Conservation (phyloP, 306 rosid genomes). For the Boehmeria nivea region DNA sequence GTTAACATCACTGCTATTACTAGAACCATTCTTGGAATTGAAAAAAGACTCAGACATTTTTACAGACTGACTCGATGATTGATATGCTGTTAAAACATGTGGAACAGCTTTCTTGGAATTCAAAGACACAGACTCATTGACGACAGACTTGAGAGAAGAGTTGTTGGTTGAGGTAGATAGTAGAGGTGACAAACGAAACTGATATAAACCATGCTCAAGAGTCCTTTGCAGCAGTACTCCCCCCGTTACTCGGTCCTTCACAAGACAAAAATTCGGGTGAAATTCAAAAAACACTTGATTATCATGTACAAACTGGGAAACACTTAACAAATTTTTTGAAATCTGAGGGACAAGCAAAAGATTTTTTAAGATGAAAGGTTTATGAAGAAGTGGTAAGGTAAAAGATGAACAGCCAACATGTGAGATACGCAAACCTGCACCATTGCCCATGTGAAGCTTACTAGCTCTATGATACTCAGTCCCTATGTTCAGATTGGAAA, state of each 20-base stretch:
- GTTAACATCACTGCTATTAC: background rate
- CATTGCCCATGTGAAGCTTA: background rate
- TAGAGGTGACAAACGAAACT: background rate
- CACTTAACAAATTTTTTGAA: background rate
- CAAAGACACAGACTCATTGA: background rate
- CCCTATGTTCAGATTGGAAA: background rate
- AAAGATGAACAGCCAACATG: background rate
- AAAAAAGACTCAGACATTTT: background rate
- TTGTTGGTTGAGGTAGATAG: background rate
- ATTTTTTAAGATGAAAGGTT: background rate
- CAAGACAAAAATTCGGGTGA: background rate
- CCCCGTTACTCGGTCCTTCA: background rate
- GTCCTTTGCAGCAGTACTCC: background rate
- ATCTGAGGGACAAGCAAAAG: background rate
- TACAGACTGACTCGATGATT: background rate
- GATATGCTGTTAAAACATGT: background rate
- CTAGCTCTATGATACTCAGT: background rate
- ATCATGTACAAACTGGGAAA: background rate
- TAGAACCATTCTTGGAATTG: background rate
- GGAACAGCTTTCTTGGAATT: too few species aligned
- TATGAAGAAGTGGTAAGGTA: background rate
- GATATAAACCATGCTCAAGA: background rate
- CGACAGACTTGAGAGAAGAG: background rate
- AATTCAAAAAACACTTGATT: background rate
- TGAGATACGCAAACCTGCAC: background rate